phyloP scores from a whole-genome alignment of 768 basidiomycete genomes.

The Collybiopsis confluens region DNA sequence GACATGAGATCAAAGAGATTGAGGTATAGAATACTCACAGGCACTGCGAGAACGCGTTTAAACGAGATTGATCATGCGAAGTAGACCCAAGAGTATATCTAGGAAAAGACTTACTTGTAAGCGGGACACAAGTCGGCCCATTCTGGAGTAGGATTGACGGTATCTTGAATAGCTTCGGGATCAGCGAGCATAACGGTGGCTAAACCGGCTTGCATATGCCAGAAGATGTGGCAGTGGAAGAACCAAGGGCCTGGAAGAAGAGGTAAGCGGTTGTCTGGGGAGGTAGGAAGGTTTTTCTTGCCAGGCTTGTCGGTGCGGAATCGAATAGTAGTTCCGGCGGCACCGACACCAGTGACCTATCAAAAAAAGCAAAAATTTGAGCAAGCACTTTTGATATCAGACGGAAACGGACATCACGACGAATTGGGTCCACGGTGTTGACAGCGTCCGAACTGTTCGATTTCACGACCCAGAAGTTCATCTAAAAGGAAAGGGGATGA shows the following conservation, averaged over 20 bases:
- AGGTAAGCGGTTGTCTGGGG: too few species aligned
- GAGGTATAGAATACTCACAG: too few species aligned
- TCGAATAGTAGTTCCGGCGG: slow-evolving; percentile 32
- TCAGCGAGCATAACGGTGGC: slow-evolving; percentile 34
- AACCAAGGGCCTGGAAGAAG: slow-evolving; percentile 19
- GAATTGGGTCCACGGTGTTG: slow-evolving; percentile 47
- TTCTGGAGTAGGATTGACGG: slow-evolving; percentile 14
- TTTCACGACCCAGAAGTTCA: slow-evolving; percentile 36
- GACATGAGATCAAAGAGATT: too few species aligned
- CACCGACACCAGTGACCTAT: slow-evolving; percentile 16
- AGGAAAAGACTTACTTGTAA: slow-evolving; percentile 6
- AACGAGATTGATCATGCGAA: too few species aligned
- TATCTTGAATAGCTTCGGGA: slow-evolving; percentile 14
- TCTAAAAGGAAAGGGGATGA: slow-evolving; percentile 7
- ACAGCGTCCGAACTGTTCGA: slow-evolving; percentile 23
- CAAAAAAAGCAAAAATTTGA: too few species aligned
- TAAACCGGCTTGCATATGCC: slow-evolving; percentile 38
- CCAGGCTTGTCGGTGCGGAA: slow-evolving; percentile 57
- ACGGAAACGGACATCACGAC: slow-evolving; percentile 17
- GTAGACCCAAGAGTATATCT: too few species aligned
- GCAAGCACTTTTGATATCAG: too few species aligned
- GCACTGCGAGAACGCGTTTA: too few species aligned
- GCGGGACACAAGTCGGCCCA: slow-evolving; percentile 25
- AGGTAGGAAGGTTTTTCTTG: background rate
- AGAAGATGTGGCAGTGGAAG: slow-evolving; percentile 32